A percentile compares a stretch with the other conserved stretches of the same genome.
phyloP scores from a whole-genome alignment of 225 moss, liverwort and hornwort species.

The Pseudoscleropodium purum region DNA sequence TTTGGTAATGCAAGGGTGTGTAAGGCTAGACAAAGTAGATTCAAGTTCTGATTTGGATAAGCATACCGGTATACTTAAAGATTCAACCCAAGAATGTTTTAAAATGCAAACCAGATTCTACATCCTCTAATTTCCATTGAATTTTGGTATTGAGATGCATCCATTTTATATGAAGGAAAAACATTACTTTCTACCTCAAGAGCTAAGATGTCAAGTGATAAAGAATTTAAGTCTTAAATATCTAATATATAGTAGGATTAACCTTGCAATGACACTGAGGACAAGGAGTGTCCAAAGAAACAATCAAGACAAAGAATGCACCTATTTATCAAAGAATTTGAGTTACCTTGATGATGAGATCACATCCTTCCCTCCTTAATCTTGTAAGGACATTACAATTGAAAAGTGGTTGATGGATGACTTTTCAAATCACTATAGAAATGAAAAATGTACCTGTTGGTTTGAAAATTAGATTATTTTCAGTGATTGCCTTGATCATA shows the following conservation, averaged over 20 bases:
- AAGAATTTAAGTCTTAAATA: background rate
- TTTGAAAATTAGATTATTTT: too few species aligned
- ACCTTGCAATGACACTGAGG: fast-evolving
- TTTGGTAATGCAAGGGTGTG: background rate
- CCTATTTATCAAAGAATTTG: background rate
- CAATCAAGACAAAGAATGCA: background rate
- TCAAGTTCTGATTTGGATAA: background rate
- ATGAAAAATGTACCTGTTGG: too few species aligned
- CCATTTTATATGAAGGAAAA: background rate
- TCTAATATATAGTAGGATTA: fast-evolving
- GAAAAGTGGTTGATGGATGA: fast-evolving
- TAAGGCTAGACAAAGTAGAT: background rate
- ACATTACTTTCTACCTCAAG: background rate
- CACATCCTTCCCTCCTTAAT: fast-evolving
- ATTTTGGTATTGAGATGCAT: background rate
- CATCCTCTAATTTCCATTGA: background rate
- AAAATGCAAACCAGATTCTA: background rate
- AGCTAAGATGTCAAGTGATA: background rate
- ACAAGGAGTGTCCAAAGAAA: fast-evolving
- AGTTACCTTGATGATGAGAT: background rate
- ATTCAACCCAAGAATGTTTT: background rate
- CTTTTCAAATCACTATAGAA: background rate
- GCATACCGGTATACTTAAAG: background rate
- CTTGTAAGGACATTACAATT: fast-evolving
- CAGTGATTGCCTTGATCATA: too few species aligned